Evolutionary conservation across 2,329 filamentous ascomycete species (phyloP).

Genomic region (Fusarium mundagurra): DNA sequence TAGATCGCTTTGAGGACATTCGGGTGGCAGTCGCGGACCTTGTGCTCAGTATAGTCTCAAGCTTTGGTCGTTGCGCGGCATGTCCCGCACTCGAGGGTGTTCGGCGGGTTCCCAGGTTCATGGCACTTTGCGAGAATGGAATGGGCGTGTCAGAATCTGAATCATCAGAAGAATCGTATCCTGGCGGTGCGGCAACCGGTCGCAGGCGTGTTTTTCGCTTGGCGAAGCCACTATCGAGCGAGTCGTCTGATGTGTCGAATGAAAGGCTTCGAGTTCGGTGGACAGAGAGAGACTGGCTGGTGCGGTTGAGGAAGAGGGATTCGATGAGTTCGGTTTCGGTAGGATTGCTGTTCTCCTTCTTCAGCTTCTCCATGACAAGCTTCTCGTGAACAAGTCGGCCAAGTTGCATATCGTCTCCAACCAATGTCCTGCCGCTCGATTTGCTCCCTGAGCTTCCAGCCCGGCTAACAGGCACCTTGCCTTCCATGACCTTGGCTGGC

Average conservation of each 20-base stretch:
- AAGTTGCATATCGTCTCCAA: slow-evolving; percentile 54
- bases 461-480: slow-evolving; percentile 76
- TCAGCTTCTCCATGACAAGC: slow-evolving; percentile 58
- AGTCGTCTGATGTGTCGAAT: slow-evolving; percentile 50
- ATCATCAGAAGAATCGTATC: slow-evolving; percentile 48
- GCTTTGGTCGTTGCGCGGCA: slow-evolving; percentile 54
- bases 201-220: slow-evolving; percentile 42
- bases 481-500: slow-evolving; percentile 90
- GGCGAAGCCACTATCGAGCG: slow-evolving; percentile 44
- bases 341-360: slow-evolving; percentile 50
- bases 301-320: slow-evolving; percentile 50
- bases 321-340: slow-evolving; percentile 58
- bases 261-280: slow-evolving; percentile 52
- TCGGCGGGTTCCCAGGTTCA: slow-evolving; percentile 37
- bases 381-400: slow-evolving; percentile 57
- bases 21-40: slow-evolving; percentile 46
- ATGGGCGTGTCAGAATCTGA: slow-evolving; percentile 42
- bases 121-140: slow-evolving; percentile 40
- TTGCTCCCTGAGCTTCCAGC: slow-evolving; percentile 67
- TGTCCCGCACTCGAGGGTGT: slow-evolving; percentile 42
- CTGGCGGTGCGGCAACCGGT: slow-evolving; percentile 45
- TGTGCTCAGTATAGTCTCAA: slow-evolving; percentile 59
- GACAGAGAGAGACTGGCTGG: slow-evolving; percentile 46
- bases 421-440: slow-evolving; percentile 57
- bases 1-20: slow-evolving; percentile 44